Conservation (phyloP, 164 flowering plant species). For the Vitis rupestris region DNA sequence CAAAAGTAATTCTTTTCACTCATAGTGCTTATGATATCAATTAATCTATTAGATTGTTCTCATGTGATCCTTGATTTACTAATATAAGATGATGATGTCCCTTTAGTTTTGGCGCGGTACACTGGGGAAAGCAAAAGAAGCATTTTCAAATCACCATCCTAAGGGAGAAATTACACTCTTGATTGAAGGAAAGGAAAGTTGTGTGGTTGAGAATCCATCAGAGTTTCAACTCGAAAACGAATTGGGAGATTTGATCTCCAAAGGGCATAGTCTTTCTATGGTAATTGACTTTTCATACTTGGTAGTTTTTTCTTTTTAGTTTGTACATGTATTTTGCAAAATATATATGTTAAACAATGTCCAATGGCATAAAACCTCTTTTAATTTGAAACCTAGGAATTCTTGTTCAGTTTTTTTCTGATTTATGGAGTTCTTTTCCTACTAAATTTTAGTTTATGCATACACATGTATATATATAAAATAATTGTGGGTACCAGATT, state of each 20-base stretch:
- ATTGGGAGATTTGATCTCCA: slow-evolving; percentile 57
- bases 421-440: no score
- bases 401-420: no score
- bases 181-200: slow-evolving; percentile 60
- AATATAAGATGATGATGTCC: slow-evolving; percentile 12
- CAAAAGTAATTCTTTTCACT: background rate
- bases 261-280: slow-evolving; percentile 77
- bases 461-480: no score
- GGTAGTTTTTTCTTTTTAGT: background rate
- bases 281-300: slow-evolving; percentile 30
- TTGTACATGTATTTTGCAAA: no score
- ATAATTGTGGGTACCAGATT: no score
- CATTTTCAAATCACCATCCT: slow-evolving; percentile 58
- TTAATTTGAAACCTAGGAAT: no score
- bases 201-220: slow-evolving; percentile 53
- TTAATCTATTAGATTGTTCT: background rate
- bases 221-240: slow-evolving; percentile 76
- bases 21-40: background rate
- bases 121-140: slow-evolving; percentile 73
- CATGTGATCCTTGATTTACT: slow-evolving; percentile 6
- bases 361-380: no score
- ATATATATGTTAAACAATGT: no score
- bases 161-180: slow-evolving; percentile 93
- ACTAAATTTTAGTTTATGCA: no score
- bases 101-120: slow-evolving; percentile 94